A percentile compares a stretch with the other conserved stretches of the same genome.
phyloP scores from a whole-genome alignment of 805 yeast species.

The Candida endomychidarum region DNA sequence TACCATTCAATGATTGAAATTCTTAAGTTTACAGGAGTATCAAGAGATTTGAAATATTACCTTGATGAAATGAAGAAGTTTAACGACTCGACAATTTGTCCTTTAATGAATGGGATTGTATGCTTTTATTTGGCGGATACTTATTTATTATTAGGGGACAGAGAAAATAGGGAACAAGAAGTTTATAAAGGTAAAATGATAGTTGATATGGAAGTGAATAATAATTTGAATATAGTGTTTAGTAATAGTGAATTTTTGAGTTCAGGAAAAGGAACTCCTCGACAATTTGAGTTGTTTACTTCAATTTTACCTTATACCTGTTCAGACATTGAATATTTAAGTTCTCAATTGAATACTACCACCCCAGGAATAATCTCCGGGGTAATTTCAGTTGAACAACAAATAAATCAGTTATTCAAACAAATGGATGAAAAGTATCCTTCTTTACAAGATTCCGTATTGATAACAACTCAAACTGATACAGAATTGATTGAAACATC shows the following conservation, averaged over 20 bases:
- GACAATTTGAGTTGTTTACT: not conserved
- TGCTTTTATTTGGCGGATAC: conserved; percentile 11
- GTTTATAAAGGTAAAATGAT: not conserved
- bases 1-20: conserved; percentile 41
- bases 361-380: too few species aligned
- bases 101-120: conserved; percentile 11
- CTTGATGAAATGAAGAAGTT: conserved; percentile 48
- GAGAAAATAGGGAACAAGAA: not conserved
- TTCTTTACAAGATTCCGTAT: too few species aligned
- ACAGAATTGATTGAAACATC: too few species aligned
- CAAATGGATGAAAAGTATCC: too few species aligned
- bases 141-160: conserved; percentile 7
- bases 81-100: conserved; percentile 23
- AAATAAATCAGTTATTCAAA: too few species aligned
- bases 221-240: not conserved
- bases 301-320: not conserved
- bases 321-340: not conserved
- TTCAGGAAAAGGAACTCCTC: not conserved
- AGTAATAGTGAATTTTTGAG: not conserved
- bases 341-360: not conserved
- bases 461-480: too few species aligned
- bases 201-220: not conserved
- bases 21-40: conserved; percentile 50
- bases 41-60: conserved; percentile 59
- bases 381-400: too few species aligned